Evolutionary conservation across 2,329 filamentous ascomycete species (phyloP), one percentile per base, ranked within the genome.

Genomic region (Fusarium protoensiforme): DNA sequence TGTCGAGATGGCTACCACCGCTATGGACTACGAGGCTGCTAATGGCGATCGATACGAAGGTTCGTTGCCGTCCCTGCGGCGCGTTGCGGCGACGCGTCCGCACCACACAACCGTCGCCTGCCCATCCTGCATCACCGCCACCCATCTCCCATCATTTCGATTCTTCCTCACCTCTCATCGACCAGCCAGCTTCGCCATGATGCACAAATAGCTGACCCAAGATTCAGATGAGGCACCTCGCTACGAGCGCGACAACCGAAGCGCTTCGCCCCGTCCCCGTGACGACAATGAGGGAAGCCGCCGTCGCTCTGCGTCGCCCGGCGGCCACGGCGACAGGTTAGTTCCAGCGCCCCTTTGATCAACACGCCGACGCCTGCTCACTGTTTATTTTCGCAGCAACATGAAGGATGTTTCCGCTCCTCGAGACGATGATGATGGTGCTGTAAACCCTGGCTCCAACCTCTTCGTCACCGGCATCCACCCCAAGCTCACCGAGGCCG

Each of bases 391-490:
- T 18, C 53, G 16, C 64, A 86, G 86, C 77, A 84, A 83, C 68
- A 83, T 85, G 65, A 90, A 90, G 79, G 89, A 88, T 63, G 85
- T 87, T 53, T 85, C 86, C 65, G 87, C 84, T 74, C 82, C 82
- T 68, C 83, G 82, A 73, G 85, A 86, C 43, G 94, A 90, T 71
- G 94, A 97, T 78, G 92, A 94, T 79, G 93, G 93, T 77, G 92
- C 95, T 73, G 82, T 93, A 81, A 99, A 99, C 86, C 93, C 95
- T 72, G 96, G 96, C 78, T 98, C 96, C 76, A 99, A 99, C 87
- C 93, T 99, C 68, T 99, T 99, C 83, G 96, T 99, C 76, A 99
- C 96, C 73, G 96, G 96, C 78, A 99, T 99, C 76, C 95, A 98
- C 83, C 96, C 96, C 66, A 93, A 94, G 79, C 90, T 99, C 75